Base-by-base conservation (phyloP, 371 early-diverging fungal genomes). In the Batrachochytrium dendrobatidis region DNA sequence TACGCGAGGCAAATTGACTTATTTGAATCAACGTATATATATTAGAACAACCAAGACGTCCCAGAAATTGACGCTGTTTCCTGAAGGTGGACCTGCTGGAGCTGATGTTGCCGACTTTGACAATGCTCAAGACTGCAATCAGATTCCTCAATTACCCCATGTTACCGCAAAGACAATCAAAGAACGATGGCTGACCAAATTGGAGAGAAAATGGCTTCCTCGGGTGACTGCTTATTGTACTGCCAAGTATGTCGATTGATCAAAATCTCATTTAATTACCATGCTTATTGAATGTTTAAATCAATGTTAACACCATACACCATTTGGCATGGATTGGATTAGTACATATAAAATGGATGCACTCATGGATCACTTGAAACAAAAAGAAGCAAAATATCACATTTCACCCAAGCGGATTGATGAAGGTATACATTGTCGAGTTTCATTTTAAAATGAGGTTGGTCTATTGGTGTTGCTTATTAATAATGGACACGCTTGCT, bases 21-120 rank as follows among this genome's bases (percentile, higher is more conserved):
- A n/a, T n/a, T n/a, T n/a, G n/a, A n/a, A n/a, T n/a, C n/a, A n/a
- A n/a, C n/a, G n/a, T n/a, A n/a, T n/a, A n/a, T n/a, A n/a, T n/a
- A n/a, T 3, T 26, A 81, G 94, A 65, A 93, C 92, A 8, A 91
- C 91, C 24, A 93, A 92, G 70, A 83, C 86, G 24, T 85, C 88
- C 24, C 92, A 92, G 65, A 96, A 96, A 74, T 79, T 94, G 3
- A 86, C 89, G 0, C 70, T 96, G 32, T 86, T 96, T 55, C 94
- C 96, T 15, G 89, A 88, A 60, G 91, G 89, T 48, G 82, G 76
- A 25, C 84, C 85, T 8, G 66, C 25, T 20, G 33, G 25, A 45
- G 22, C 4, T 34, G 43, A 48, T 10, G 32, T 5, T 22, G 55
- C 33, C 20, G 49, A 52, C 17, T 12, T 10, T 44, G 65, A 33